Evolutionary conservation across 2,329 filamentous ascomycete genomes (phyloP), one percentile per base, ranked within the genome.

Genomic region (Leptographium wingfieldii): DNA sequence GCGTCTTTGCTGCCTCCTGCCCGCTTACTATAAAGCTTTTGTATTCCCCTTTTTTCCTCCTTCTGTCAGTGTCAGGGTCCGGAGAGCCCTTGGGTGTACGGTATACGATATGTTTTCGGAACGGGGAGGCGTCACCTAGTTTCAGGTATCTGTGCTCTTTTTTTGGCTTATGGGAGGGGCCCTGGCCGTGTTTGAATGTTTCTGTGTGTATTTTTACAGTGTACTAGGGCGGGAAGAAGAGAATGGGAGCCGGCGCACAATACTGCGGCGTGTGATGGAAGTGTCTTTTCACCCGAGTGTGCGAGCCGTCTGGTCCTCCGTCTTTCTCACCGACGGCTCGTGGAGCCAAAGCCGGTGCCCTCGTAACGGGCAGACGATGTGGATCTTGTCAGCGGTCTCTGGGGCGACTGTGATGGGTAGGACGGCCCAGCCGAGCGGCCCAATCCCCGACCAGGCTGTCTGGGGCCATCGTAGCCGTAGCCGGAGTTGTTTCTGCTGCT

Each of bases 271-370:
- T 27, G 25, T 14, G 12, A 12, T 22, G 48, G 9, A 3, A 27
- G 12, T 51, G 46, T 49, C 6, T 25, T 7, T 9, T 1, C 10
- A 43, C 9, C 9, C 31, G 31, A 31, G 31, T 46, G 5, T 46
- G 16, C 40, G 31, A 5, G 31, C 31, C 4, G 31, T 31, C 31
- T 31, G 4, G 40, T 19, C 9, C n/a, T 46, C n/a, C 31, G 31
- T 5, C 31, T 1, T 46, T 4, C 16, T 46, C 43, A 51, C 48
- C 48, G 48, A 14, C 84, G 76, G 61, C 75, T 81, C 0, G 87
- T 90, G 10, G 83, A 86, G 10, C 87, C 87, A 68, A 88, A 90
- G 0, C 87, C 87, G 0, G 86, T 90, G 66, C 84, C 88, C 66
- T 86, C 80, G 66, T 86, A 78, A 58, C 81, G 79, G 16, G 77